A percentile compares a stretch with the other conserved stretches of the same genome.
Conservation (phyloP, 148 eudicot genomes). For the Fallopia convolvulus region DNA sequence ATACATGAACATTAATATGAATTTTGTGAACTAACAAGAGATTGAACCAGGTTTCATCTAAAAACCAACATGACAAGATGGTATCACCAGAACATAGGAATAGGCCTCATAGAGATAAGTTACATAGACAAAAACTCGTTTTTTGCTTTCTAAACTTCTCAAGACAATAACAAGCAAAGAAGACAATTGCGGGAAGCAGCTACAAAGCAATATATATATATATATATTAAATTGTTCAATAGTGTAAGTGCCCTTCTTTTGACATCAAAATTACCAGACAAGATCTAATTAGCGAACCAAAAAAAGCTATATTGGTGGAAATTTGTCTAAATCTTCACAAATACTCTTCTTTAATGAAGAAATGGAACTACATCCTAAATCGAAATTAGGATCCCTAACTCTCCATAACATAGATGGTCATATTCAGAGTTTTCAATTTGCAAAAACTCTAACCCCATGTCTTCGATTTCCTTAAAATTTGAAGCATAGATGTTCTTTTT, state of each 20-base stretch:
- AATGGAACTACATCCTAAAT: background rate
- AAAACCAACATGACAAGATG: too few relatives aligned
- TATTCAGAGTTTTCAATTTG: too few relatives aligned
- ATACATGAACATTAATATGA: too few relatives aligned
- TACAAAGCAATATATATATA: background rate
- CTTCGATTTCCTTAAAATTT: too few relatives aligned
- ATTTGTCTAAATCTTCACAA: constrained; percentile 4
- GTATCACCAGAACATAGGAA: background rate
- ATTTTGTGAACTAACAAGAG: too few relatives aligned
- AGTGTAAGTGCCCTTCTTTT: background rate
- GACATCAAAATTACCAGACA: background rate
- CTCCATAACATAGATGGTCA: background rate
- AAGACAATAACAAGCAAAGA: background rate
- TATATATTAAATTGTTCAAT: background rate
- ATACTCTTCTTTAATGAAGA: background rate
- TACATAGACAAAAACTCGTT: background rate
- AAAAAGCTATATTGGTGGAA: background rate
- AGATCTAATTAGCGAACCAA: background rate
- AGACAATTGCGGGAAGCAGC: background rate
- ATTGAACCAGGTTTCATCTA: too few relatives aligned
- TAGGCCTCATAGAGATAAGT: background rate
- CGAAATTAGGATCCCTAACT: background rate
- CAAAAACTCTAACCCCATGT: too few relatives aligned
- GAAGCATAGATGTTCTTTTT: too few relatives aligned
- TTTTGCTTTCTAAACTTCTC: constrained; percentile 4